phyloP scores from a whole-genome alignment of 78 protist species.

The Planoprotostelium fungivorum region DNA sequence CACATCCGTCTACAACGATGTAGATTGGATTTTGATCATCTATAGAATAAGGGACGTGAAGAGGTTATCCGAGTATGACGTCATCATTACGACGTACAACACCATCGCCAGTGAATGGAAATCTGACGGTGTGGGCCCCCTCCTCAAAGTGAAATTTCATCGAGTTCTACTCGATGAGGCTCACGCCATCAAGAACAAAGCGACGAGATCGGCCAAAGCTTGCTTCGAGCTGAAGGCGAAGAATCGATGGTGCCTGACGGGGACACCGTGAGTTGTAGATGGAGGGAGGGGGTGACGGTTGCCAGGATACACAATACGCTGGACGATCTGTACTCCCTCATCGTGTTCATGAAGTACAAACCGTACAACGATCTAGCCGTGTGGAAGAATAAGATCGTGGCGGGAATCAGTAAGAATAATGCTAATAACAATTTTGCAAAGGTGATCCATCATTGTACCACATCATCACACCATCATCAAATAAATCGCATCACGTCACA shows the following conservation, averaged over 20 bases:
- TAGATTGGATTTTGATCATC: no score
- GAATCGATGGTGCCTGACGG: slow-evolving; percentile 44
- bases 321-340: slow-evolving; percentile 23
- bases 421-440: neutral
- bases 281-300: neutral
- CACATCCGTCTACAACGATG: no score
- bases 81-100: slow-evolving; percentile 24
- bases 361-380: neutral
- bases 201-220: slow-evolving; percentile 8
- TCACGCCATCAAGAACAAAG: slow-evolving; percentile 4
- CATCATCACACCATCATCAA: neutral
- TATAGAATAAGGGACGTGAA: neutral
- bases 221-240: slow-evolving; percentile 17
- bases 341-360: neutral
- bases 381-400: neutral
- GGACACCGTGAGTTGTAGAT: slow-evolving; percentile 31
- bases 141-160: neutral
- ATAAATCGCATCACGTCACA: neutral
- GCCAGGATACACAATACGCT: slow-evolving; percentile 25
- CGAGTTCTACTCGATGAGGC: slow-evolving; percentile 20
- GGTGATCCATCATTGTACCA: neutral
- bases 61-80: neutral
- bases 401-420: neutral
- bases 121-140: neutral
- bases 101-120: slow-evolving; percentile 13